A percentile compares a stretch with the other conserved stretches of the same genome.
phyloP scores from a whole-genome alignment of 1,139 yeast genomes.

The Debaryomycetaceae sp. region DNA sequence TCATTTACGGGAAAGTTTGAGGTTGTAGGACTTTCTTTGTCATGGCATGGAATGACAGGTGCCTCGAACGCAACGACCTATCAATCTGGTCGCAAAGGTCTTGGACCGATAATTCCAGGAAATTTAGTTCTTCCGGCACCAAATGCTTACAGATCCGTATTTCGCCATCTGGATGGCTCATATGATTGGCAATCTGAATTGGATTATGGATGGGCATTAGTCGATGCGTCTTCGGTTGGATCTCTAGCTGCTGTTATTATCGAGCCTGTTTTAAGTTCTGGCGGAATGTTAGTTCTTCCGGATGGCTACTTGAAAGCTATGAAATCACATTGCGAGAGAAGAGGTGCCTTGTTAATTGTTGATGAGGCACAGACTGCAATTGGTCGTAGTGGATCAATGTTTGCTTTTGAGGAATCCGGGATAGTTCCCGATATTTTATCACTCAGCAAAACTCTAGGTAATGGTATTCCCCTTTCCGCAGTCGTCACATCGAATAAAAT shows the following conservation, averaged over 20 bases:
- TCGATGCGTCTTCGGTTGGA: conserved; percentile 12
- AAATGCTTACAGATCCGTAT: conserved; percentile 18
- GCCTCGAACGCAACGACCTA: conserved; percentile 17
- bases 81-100: conserved; percentile 18
- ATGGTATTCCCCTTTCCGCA: conserved; percentile 91
- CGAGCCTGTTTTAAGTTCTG: conserved; percentile 5
- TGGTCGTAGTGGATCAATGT: conserved; percentile 86
- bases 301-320: conserved; percentile 24
- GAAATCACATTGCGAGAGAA: conserved; percentile 56
- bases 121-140: conserved; percentile 19
- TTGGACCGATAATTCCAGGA: conserved; percentile 20
- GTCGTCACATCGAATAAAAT: conserved; percentile 72
- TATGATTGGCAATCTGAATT: conserved; percentile 21
- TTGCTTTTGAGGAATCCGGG: conserved; percentile 75
- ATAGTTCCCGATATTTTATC: conserved; percentile 73
- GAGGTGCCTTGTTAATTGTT: conserved; percentile 68
- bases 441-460: conserved; percentile 85
- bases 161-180: conserved; percentile 17
- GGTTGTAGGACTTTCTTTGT: conserved; percentile 18
- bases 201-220: conserved; percentile 14
- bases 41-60: conserved; percentile 25
- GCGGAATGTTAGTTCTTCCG: conserved; percentile 15
- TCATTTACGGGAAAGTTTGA: conserved; percentile 16
- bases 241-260: conserved; percentile 15
- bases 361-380: conserved; percentile 92